Percentiles rank a stretch among this genome's conserved stretches.
Conservation (phyloP, 164 flowering plant genomes). For the Hamamelis virginiana region DNA sequence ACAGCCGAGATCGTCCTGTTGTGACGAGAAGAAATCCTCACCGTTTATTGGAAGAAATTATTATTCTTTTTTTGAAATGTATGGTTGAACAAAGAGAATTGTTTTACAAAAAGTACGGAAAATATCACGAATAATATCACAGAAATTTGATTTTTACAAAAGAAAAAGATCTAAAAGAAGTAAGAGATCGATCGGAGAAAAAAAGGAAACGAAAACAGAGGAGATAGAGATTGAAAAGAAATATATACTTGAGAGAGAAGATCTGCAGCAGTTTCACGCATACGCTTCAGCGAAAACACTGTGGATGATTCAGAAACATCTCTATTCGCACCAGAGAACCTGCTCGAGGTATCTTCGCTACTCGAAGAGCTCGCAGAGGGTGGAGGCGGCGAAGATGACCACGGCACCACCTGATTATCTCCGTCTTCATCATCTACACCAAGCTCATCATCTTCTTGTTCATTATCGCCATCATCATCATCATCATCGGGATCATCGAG, state of each 20-base stretch:
- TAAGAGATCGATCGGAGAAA: too few relatives aligned
- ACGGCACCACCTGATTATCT: slow-evolving; percentile 46
- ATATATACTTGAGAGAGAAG: slow-evolving; percentile 13
- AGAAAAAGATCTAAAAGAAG: too few relatives aligned
- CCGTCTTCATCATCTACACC: slow-evolving; percentile 22
- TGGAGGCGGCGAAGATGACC: slow-evolving; percentile 30
- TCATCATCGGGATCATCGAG: not conserved
- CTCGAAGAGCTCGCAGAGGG: slow-evolving; percentile 30
- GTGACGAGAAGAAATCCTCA: not conserved
- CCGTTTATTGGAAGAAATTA: not conserved
- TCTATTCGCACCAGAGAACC: not conserved
- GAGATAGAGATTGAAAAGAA: not conserved
- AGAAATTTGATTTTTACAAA: not conserved
- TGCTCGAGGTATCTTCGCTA: slow-evolving; percentile 17
- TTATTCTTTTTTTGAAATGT: not conserved
- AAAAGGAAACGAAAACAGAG: not conserved
- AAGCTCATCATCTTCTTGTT: slow-evolving; percentile 6
- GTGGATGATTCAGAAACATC: not conserved
- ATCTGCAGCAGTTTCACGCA: slow-evolving; percentile 17
- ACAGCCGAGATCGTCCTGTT: slow-evolving; percentile 3
- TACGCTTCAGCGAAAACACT: slow-evolving; percentile 14
- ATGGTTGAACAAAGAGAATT: not conserved
- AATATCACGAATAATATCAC: too few relatives aligned
- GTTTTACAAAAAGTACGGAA: not conserved
- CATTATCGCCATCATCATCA: slow-evolving; percentile 4